Base-by-base conservation (phyloP, 306 rosid species). In the Malus asiatica region DNA sequence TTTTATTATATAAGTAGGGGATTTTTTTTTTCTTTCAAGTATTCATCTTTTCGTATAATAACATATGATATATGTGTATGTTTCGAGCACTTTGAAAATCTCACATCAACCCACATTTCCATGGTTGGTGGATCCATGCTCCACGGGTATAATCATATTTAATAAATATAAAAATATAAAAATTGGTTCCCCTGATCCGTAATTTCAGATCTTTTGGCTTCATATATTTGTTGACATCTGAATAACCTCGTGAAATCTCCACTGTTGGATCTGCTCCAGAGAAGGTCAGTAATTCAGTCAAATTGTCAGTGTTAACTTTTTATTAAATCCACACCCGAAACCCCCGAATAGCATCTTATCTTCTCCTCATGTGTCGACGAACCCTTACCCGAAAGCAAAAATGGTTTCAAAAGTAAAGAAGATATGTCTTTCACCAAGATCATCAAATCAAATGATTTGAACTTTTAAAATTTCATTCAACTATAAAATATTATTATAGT, bases 131-230 rank as follows among this genome's bases (percentile, higher is more conserved):
- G 25, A 48, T 52, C 65, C 75, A 20, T 55, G 33, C n/a, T 11
- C 25, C 61, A 32, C 45, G 76, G 40, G 30, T 29, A 29, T 25
- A 58, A 58, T 20, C 20, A 57, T 57, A n/a, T n/a, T 3, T 57
- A 57, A 19, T 19, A 20, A 57, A n/a, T 19, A 20, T n/a, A 9
- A 3, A 57, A 57, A 57, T 12, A 25, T 29, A 33, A 33, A 65
- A 8, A 65, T 25, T 33, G 25, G 68, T 0, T 14, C 16, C n/a
- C 46, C 25, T 20, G 72, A 78, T 64, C 48, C 81, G 77, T 25
- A 78, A 48, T 33, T 46, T 52, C 11, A 35, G 77, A 63, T 78
- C 66, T 48, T 77, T 77, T 58, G 69, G 68, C 63, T 61, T 25
- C 11, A 61, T 12, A 5, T 16, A 16, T 30, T 15, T n/a, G 71